Evolutionary conservation across 108 stramenopile species (phyloP), one percentile per base, ranked within the genome.

Genomic region (Nitzschia putrida): DNA sequence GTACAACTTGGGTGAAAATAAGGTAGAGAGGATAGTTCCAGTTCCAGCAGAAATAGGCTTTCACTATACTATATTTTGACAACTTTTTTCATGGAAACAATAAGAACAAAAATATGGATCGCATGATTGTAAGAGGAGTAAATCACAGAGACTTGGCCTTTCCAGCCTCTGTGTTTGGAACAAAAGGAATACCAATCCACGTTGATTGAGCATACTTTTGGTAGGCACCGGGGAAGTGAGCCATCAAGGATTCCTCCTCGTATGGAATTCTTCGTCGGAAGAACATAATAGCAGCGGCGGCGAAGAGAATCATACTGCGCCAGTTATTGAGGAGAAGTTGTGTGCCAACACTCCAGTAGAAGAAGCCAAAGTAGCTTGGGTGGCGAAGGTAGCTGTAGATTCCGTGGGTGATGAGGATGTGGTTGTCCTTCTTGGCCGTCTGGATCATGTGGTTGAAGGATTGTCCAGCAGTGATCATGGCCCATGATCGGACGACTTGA

Each of bases 381-480:
- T 99, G 98, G 13, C 98, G 92, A n/a, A 99, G 71, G 53, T 65
- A 71, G 22, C 57, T 64, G 78, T 98, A 98, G 47, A 98, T 81
- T 22, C 96, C 96, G 60, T 88, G 69, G 16, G 93, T 97, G 13
- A 98, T 85, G 67, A 98, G 66, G 24, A 83, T 66, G 71, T 97
- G 98, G 70, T 88, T 86, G 22, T 92, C 87, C 53, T 90, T 91
- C 57, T 88, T 85, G 40, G 68, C 68, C 12, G 72, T 77, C 83
- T 96, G 95, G 70, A 99, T 97, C 29, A 89, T 80, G 78, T 99
- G 98, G 53, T 95, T 92, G 81, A 99, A 99, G 68, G 93, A 92
- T 72, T 82, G 84, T 0, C 95, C 96, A 59, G 92, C 93, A 13
- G 93, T 95, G 43, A 81, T 72, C 95, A 99, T 97, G 57, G 98